These are phyloP conservation scores for Lophiostoma macrostomum DNA, from an alignment of 495 filamentous ascomycete genomes.

Conservation along the genomic window DNA sequence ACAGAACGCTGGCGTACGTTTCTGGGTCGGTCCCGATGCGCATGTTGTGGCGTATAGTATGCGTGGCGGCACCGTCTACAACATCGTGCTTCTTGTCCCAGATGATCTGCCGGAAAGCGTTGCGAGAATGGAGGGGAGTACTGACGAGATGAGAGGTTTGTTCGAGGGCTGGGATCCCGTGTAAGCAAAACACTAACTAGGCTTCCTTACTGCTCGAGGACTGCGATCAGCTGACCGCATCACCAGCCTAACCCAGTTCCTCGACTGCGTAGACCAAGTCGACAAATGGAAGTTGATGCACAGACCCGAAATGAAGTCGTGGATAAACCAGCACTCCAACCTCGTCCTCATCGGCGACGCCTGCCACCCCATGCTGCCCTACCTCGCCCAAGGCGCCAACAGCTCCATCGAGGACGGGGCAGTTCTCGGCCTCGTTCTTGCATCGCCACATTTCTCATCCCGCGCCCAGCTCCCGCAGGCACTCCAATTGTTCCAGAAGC, in stretches of 20 bases:
- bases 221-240: slow-evolving; percentile 41
- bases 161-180: slow-evolving; percentile 56
- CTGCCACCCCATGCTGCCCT: slow-evolving; percentile 67
- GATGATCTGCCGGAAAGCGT: slow-evolving; percentile 62
- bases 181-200: no score
- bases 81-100: slow-evolving; percentile 67
- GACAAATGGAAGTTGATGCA: slow-evolving; percentile 70
- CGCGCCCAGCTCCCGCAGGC: neutral
- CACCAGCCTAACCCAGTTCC: slow-evolving; percentile 49
- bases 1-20: slow-evolving; percentile 57
- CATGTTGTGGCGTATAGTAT: slow-evolving; percentile 66
- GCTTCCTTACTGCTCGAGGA: no score
- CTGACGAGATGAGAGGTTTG: slow-evolving; percentile 63
- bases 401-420: slow-evolving; percentile 54
- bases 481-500: slow-evolving; percentile 19
- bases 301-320: slow-evolving; percentile 52
- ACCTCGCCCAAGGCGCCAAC: slow-evolving; percentile 56
- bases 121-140: slow-evolving; percentile 53
- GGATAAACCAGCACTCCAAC: slow-evolving; percentile 53
- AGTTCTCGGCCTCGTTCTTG: slow-evolving; percentile 48
- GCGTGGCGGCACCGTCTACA: slow-evolving; percentile 59
- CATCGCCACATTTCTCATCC: slow-evolving; percentile 18
- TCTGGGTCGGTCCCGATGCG: slow-evolving; percentile 66
- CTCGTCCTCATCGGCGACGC: slow-evolving; percentile 67
- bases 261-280: slow-evolving; percentile 53